Percentiles rank a stretch among this genome's conserved stretches.
Evolutionary conservation across 208 protist species (phyloP).

Genomic region (Porcisia deanei): DNA sequence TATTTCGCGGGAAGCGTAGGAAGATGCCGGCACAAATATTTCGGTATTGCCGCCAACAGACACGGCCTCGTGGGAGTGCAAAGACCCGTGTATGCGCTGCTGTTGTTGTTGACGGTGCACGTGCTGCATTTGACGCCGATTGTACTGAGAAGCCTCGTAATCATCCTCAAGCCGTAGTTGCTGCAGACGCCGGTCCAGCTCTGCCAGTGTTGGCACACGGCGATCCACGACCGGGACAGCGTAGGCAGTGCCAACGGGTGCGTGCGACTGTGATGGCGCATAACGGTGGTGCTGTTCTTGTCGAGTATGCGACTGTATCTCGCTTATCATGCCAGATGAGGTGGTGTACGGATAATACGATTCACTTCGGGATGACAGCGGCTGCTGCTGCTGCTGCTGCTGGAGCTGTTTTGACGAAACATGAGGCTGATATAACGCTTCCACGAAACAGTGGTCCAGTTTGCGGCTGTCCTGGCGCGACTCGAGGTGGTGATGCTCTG

Average conservation of each 20-base stretch:
- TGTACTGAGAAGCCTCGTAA: conserved; percentile 22
- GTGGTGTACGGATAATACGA: conserved; percentile 9
- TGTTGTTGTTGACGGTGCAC: conserved; percentile 13
- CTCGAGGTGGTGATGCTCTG: background rate
- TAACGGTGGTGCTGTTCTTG: conserved; percentile 12
- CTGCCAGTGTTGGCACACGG: conserved; percentile 49
- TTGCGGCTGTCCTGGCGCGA: background rate
- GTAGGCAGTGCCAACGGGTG: background rate
- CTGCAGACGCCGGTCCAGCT: conserved; percentile 55
- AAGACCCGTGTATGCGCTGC: conserved; percentile 25
- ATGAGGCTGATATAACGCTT: background rate
- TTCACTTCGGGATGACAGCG: background rate
- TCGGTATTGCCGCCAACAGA: background rate
- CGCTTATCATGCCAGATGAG: conserved; percentile 1
- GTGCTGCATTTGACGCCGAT: conserved; percentile 16
- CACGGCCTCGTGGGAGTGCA: background rate
- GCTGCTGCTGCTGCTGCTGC: conserved; percentile 8
- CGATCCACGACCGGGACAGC: background rate
- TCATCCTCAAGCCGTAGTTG: conserved; percentile 39
- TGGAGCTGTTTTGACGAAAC: background rate
- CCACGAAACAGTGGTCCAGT: background rate
- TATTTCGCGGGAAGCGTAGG: background rate
- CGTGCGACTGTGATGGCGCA: background rate
- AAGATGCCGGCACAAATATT: background rate
- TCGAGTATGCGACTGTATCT: background rate